phyloP scores from a whole-genome alignment of 1,284 basidiomycete genomes.

The Puccinia sorghi region DNA sequence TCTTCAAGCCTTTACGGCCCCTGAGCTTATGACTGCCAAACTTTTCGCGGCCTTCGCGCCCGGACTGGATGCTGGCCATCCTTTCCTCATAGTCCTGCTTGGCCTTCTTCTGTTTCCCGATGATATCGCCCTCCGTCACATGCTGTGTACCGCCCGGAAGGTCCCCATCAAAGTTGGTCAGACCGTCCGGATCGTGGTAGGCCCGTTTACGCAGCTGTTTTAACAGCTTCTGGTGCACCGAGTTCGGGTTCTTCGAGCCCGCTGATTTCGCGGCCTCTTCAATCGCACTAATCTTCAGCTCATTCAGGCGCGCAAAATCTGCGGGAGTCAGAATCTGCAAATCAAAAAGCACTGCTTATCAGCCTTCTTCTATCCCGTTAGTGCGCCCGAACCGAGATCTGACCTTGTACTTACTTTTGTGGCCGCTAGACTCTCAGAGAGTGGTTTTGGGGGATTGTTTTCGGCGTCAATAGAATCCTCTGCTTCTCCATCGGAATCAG shows the following conservation, averaged over 20 bases:
- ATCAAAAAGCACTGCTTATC: neutral
- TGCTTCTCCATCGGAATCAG: slow-evolving; percentile 46
- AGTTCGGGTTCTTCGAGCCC: slow-evolving; percentile 70
- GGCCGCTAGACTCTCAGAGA: slow-evolving; percentile 30
- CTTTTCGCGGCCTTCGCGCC: slow-evolving; percentile 92
- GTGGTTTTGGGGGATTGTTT: slow-evolving; percentile 10
- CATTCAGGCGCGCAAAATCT: slow-evolving; percentile 89
- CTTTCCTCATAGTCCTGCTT: slow-evolving; percentile 95
- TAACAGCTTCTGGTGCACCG: slow-evolving; percentile 80
- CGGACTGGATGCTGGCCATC: slow-evolving; percentile 85
- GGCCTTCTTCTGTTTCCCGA: slow-evolving; percentile 88
- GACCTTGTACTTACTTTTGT: slow-evolving; percentile 28
- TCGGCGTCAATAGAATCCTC: slow-evolving; percentile 39
- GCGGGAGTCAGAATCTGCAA: slow-evolving; percentile 90
- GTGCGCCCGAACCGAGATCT: neutral
- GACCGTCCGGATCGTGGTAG: slow-evolving; percentile 19
- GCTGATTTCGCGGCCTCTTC: slow-evolving; percentile 66
- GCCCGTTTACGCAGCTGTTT: slow-evolving; percentile 62
- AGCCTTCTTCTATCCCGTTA: neutral
- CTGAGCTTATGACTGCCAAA: slow-evolving; percentile 65
- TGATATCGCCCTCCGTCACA: slow-evolving; percentile 84
- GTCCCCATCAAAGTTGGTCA: slow-evolving; percentile 55
- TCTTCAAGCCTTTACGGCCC: slow-evolving; percentile 58
- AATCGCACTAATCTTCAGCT: slow-evolving; percentile 71
- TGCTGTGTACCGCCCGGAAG: slow-evolving; percentile 55